A percentile compares a stretch with the other conserved stretches of the same genome.
Evolutionary conservation across 2,329 filamentous ascomycete species (phyloP).

Genomic region (Ambrosiella cleistominuta): DNA sequence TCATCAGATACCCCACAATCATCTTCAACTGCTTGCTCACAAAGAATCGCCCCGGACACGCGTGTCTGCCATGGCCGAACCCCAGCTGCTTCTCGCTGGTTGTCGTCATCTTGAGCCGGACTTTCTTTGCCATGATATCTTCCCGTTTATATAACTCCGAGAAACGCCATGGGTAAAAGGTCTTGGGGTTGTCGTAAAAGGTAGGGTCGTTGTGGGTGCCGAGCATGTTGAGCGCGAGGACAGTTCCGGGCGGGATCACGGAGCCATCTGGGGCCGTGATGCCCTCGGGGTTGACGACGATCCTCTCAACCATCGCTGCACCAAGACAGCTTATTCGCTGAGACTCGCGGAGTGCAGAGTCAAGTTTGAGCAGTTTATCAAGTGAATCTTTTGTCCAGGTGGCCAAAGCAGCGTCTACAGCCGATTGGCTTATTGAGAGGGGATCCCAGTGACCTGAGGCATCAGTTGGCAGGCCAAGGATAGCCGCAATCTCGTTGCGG

Average conservation of each 20-base stretch:
- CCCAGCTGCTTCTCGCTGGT: constrained; percentile 32
- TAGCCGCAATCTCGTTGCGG: constrained; percentile 25
- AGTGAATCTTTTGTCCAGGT: constrained; percentile 31
- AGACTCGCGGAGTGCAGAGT: constrained; percentile 36
- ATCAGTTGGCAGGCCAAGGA: constrained; percentile 15
- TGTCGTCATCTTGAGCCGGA: constrained; percentile 30
- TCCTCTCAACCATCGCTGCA: constrained; percentile 28
- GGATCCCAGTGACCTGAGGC: not conserved
- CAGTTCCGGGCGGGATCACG: constrained; percentile 26
- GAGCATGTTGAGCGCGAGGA: constrained; percentile 27
- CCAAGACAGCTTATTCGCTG: constrained; percentile 31
- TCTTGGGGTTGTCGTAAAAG: constrained; percentile 24
- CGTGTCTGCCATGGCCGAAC: constrained; percentile 41
- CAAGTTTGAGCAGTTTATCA: constrained; percentile 26
- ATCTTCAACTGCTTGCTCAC: constrained; percentile 39
- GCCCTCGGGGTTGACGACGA: constrained; percentile 24
- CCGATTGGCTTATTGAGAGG: not conserved
- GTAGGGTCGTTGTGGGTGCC: constrained; percentile 30
- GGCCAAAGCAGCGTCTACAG: constrained; percentile 13
- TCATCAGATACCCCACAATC: constrained; percentile 17
- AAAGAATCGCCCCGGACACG: constrained; percentile 38
- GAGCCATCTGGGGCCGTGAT: constrained; percentile 25
- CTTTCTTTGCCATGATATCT: constrained; percentile 16
- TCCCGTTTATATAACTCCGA: constrained; percentile 20
- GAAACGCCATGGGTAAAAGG: constrained; percentile 33